These are phyloP conservation scores for Microcera coccophila DNA, from an alignment of 2,329 filamentous ascomycete genomes.

Conservation along the genomic window DNA sequence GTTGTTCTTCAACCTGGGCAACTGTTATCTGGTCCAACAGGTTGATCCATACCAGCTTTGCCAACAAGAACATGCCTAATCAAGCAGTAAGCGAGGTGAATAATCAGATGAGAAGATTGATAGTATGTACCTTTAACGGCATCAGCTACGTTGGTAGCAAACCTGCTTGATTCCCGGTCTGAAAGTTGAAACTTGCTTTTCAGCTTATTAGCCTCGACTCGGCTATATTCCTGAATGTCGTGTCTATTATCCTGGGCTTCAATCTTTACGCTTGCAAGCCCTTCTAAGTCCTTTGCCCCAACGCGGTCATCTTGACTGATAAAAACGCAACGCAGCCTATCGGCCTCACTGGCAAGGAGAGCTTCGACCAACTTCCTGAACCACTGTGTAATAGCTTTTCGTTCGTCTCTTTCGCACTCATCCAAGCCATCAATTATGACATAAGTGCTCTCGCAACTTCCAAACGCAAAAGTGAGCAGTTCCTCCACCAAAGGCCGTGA, in stretches of 20 bases:
- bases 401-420: slow-evolving; percentile 2
- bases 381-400: slow-evolving; percentile 6
- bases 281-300: slow-evolving; percentile 2
- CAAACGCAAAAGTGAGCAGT: not conserved
- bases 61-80: slow-evolving; percentile 3
- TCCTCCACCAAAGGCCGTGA: not conserved
- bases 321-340: slow-evolving; percentile 9
- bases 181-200: slow-evolving; percentile 3
- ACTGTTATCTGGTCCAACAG: not conserved
- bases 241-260: not conserved
- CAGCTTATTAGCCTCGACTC: slow-evolving; percentile 4
- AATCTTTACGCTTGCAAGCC: slow-evolving; percentile 4
- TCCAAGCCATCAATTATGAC: slow-evolving; percentile 7
- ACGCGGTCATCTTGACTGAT: slow-evolving; percentile 11
- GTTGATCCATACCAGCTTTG: slow-evolving; percentile 1
- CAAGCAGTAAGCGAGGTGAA: no score
- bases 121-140: slow-evolving; percentile 7
- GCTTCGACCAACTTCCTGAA: slow-evolving; percentile 2
- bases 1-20: not conserved
- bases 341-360: not conserved
- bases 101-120: not conserved
- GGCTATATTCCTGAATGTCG: slow-evolving; percentile 6
- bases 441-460: not conserved
- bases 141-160: slow-evolving; percentile 6
- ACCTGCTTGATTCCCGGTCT: not conserved